phyloP scores from a whole-genome alignment of 805 yeast genomes.

The Pichia rugopelliculosa region DNA sequence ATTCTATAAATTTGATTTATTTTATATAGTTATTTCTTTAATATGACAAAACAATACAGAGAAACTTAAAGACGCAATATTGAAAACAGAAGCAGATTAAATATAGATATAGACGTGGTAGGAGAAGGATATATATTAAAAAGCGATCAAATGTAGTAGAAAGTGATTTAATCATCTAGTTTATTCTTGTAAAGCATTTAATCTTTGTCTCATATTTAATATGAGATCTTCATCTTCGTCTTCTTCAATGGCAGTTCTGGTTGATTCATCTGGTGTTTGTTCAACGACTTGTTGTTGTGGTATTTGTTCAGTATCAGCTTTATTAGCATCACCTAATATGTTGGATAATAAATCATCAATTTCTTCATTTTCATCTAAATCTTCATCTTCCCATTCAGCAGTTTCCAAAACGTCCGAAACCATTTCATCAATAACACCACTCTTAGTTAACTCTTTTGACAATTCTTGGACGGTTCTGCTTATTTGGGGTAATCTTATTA shows the following conservation, averaged over 20 bases:
- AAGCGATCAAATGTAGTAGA: background rate
- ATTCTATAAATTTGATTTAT: background rate
- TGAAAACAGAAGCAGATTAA: background rate
- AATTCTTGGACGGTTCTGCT: slow-evolving; percentile 78
- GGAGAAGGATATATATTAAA: background rate
- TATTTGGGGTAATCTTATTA: slow-evolving; percentile 73
- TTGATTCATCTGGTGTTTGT: slow-evolving; percentile 2
- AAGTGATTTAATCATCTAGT: background rate
- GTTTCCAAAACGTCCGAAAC: slow-evolving; percentile 80
- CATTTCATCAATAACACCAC: slow-evolving; percentile 91
- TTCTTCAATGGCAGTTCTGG: slow-evolving; percentile 14
- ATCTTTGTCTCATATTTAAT: slow-evolving; percentile 81
- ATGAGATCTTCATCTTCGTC: slow-evolving; percentile 71
- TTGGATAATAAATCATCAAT: slow-evolving; percentile 53
- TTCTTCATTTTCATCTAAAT: slow-evolving; percentile 49
- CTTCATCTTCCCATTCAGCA: slow-evolving; percentile 56
- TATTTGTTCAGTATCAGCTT: slow-evolving; percentile 17
- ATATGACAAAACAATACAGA: too few relatives aligned
- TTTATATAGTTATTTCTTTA: background rate
- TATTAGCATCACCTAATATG: slow-evolving; percentile 33
- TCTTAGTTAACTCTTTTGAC: slow-evolving; percentile 77
- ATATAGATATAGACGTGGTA: background rate
- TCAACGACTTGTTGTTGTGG: background rate
- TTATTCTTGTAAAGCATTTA: slow-evolving; percentile 70
- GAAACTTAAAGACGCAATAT: background rate